Evolutionary conservation across 371 early-diverging fungal genomes (phyloP), one percentile per base, ranked within the genome.

Genomic region (Nematocida sp.): DNA sequence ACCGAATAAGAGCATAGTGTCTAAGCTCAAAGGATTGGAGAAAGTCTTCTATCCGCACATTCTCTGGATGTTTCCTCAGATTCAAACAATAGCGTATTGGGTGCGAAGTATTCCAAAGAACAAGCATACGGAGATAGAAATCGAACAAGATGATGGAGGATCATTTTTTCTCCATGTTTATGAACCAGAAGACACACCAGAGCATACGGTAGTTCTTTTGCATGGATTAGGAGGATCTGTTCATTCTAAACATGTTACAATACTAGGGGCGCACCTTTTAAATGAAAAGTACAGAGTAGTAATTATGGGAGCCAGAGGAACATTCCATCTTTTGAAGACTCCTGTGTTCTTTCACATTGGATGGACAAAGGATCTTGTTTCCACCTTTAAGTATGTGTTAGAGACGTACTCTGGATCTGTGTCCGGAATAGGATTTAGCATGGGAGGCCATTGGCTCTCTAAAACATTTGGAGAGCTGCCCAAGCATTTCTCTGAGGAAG

Each of bases 201-300:
- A 25, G 39, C 71, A 80, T 16, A 83, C 80, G 55, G 80, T 82
- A 48, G 28, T 83, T 26, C 25, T 80, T 28, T 56, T 84, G 0
- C 84, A 82, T 64, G 84, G 84, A 7, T 77, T 84, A 25, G 79
- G 81, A 54, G 82, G 82, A 20, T 77, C 81, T 13, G 55, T 55
- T 18, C 28, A 65, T 33, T 63, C 78, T 9, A 79, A 63, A 20
- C 81, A 84, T 50, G 79, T 84, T 18, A 63, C 30, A 9, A 68
- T 76, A 26, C 55, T 81, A 25, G 76, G 77, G 5, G 54, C 61
- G 20, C 61, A 75, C 28, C 68, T 84, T 54, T 18, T 54, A 1
- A 71, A 66, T 1, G 47, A 79, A 40, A 61, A 65, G 4, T 79
- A 76, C 49, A 53, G 80, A 49, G 80, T 84, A 33, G 76, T 84